A percentile compares a stretch with the other conserved stretches of the same genome.
Conservation (phyloP, 345 rosid species). For the Hibiscus mutabilis region DNA sequence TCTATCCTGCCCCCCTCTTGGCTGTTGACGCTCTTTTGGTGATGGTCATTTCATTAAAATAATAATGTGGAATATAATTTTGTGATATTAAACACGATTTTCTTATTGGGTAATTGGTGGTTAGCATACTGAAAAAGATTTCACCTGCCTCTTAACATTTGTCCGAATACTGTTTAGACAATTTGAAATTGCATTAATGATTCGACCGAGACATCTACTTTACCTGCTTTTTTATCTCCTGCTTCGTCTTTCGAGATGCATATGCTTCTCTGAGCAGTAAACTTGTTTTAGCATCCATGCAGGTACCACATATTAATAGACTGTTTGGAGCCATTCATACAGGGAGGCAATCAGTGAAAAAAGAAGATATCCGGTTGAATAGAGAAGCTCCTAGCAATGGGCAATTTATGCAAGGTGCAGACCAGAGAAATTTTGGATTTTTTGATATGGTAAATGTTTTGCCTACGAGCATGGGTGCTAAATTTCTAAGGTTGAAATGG, state of each 20-base stretch:
- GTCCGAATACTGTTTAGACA: neutral
- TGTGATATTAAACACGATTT: neutral
- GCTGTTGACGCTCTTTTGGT: neutral
- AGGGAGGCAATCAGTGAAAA: constrained; percentile 24
- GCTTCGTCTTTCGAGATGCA: constrained; percentile 10
- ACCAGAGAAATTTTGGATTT: constrained; percentile 26
- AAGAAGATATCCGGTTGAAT: constrained; percentile 20
- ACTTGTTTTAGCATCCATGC: constrained; percentile 64
- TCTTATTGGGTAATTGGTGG: neutral
- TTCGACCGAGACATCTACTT: neutral
- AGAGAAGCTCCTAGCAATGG: constrained; percentile 22
- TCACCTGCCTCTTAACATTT: neutral
- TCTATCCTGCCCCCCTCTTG: neutral
- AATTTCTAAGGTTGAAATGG: constrained; percentile 64
- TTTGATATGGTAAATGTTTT: constrained; percentile 29
- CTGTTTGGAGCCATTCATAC: constrained; percentile 36
- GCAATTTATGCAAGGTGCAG: constrained; percentile 21
- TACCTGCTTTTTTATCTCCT: neutral
- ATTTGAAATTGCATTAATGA: neutral
- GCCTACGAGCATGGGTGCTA: constrained; percentile 19
- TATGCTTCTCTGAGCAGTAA: constrained; percentile 47
- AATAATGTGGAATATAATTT: neutral
- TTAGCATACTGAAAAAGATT: neutral
- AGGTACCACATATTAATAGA: constrained; percentile 48
- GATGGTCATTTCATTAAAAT: neutral